Conservation (phyloP, 495 filamentous ascomycete species). For the Trichoderma virens region DNA sequence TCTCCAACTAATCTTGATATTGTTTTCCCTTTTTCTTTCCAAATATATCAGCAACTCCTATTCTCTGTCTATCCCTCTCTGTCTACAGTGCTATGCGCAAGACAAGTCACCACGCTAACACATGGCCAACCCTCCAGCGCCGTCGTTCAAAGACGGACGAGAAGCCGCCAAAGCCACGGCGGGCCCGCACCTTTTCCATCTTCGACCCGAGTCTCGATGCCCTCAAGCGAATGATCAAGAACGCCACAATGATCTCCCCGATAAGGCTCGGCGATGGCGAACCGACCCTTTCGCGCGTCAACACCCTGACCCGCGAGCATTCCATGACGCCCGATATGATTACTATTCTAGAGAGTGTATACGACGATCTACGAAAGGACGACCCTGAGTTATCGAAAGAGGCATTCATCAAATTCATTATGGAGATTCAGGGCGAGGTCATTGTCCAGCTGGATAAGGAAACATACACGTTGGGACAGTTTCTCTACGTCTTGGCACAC, state of each 20-base stretch:
- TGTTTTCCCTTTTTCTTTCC: neutral
- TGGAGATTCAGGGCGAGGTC: slow-evolving; percentile 28
- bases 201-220: neutral
- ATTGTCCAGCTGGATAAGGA: slow-evolving; percentile 19
- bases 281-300: neutral
- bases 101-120: neutral
- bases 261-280: neutral
- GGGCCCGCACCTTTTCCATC: slow-evolving; percentile 8
- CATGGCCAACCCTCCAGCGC: neutral
- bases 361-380: slow-evolving; percentile 21
- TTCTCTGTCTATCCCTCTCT: neutral
- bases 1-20: neutral
- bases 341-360: slow-evolving; percentile 19
- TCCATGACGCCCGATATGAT: neutral
- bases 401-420: slow-evolving; percentile 31
- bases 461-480: slow-evolving; percentile 31
- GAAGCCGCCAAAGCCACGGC: neutral
- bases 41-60: too few relatives aligned
- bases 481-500: slow-evolving; percentile 33
- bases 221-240: slow-evolving; percentile 4
- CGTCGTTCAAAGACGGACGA: slow-evolving; percentile 3
- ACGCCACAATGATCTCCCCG: neutral
- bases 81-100: neutral
- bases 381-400: slow-evolving; percentile 23
- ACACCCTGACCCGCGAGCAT: neutral